phyloP scores from a whole-genome alignment of 176 grass and related monocot genomes.

The Melocanna baccifera region DNA sequence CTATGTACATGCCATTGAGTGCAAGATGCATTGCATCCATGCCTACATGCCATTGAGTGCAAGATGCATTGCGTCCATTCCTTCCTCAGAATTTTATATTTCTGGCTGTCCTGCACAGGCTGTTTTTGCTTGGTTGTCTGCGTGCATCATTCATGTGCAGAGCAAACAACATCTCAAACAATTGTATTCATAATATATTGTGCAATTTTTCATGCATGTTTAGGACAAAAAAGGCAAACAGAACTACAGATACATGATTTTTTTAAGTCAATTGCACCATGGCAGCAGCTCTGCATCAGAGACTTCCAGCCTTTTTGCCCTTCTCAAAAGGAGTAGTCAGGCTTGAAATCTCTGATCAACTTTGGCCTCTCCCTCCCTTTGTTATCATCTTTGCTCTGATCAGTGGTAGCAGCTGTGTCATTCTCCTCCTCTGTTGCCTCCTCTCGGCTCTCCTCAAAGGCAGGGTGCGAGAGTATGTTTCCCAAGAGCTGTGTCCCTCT shows the following conservation, averaged over 20 bases:
- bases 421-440: constrained; percentile 10
- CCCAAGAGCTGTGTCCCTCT: constrained; percentile 80
- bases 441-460: constrained; percentile 58
- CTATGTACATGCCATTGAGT: background rate
- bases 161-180: constrained; percentile 28
- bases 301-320: background rate
- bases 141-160: constrained; percentile 19
- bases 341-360: constrained; percentile 51
- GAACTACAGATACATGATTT: constrained; percentile 47
- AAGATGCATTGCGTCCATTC: constrained; percentile 17
- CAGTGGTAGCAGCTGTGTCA: background rate
- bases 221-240: constrained; percentile 33
- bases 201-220: constrained; percentile 48
- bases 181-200: constrained; percentile 48
- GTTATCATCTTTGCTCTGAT: constrained; percentile 37
- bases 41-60: background rate
- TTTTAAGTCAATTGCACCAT: constrained; percentile 50
- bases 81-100: constrained; percentile 15
- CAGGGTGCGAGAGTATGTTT: constrained; percentile 68
- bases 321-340: constrained; percentile 87
- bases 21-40: constrained; percentile 16
- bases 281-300: constrained; percentile 37
- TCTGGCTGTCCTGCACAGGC: background rate
- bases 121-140: constrained; percentile 14
- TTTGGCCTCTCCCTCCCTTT: constrained; percentile 47